Conservation (phyloP, 306 rosid genomes). For the Malus sylvestris region DNA sequence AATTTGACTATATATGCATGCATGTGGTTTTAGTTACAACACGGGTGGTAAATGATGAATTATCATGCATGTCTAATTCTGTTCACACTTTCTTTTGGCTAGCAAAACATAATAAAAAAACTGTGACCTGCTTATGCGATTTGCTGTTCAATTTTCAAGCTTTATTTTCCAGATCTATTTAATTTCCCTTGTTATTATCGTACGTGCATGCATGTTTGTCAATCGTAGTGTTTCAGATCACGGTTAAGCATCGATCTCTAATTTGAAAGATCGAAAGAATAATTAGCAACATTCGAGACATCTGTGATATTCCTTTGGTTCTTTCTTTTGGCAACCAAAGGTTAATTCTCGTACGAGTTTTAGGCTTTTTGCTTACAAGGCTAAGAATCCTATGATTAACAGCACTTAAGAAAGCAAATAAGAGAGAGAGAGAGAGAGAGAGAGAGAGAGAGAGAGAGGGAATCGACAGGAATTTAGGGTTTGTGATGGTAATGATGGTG, state of each 20-base stretch:
- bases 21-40: not conserved
- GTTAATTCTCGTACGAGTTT: not conserved
- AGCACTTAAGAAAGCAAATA: conserved; percentile 10
- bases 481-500: conserved; percentile 44
- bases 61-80: not conserved
- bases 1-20: not conserved
- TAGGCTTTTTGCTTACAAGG: conserved; percentile 5
- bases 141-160: too few relatives aligned
- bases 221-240: not conserved
- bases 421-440: not conserved
- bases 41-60: not conserved
- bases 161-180: too few relatives aligned
- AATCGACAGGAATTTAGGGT: conserved; percentile 7
- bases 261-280: too few relatives aligned
- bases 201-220: not conserved
- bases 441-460: not conserved
- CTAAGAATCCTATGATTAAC: conserved; percentile 35
- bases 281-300: not conserved
- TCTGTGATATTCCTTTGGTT: not conserved
- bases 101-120: not conserved
- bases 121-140: too few relatives aligned
- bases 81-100: not conserved
- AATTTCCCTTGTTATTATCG: not conserved
- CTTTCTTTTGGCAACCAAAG: not conserved
- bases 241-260: not conserved